Evolutionary conservation across 495 filamentous ascomycete species (phyloP).

Genomic region (Trichoderma erinaceum): DNA sequence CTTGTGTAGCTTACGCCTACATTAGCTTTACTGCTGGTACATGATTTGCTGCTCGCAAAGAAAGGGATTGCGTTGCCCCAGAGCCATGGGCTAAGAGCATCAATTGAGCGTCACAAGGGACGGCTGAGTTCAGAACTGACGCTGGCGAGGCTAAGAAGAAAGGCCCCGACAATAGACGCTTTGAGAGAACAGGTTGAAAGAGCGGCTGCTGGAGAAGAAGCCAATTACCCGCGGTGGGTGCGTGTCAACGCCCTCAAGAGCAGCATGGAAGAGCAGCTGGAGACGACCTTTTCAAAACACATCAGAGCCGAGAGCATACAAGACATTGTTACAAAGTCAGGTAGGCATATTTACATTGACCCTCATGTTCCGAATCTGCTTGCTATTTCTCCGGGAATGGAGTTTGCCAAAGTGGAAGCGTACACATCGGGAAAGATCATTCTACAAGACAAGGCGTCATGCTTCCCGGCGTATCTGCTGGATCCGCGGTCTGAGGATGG

Average conservation of each 20-base stretch:
- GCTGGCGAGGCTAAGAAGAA: conserved; percentile 64
- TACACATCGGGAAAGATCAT: conserved; percentile 76
- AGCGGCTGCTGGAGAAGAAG: conserved; percentile 22
- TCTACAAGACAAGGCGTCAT: conserved; percentile 93
- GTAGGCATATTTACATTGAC: conserved; percentile 53
- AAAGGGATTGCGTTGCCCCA: conserved; percentile 70
- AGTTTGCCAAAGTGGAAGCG: conserved; percentile 61
- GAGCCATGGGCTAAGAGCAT: conserved; percentile 65
- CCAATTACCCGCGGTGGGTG: conserved; percentile 72
- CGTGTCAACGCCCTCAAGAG: conserved; percentile 76
- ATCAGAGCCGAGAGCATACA: conserved; percentile 42
- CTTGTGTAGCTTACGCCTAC: conserved; percentile 64
- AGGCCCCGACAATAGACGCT: conserved; percentile 56
- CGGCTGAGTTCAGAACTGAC: conserved; percentile 76
- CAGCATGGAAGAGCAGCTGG: conserved; percentile 60
- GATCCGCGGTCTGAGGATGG: conserved; percentile 55
- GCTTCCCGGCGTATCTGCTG: conserved; percentile 84
- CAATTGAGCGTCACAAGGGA: conserved; percentile 75
- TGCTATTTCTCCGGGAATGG: conserved; percentile 60
- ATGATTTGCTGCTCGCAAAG: conserved; percentile 80
- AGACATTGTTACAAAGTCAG: conserved; percentile 30
- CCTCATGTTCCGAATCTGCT: conserved; percentile 74
- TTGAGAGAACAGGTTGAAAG: conserved; percentile 54
- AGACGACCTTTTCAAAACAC: conserved; percentile 59
- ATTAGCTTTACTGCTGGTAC: conserved; percentile 72